Percentiles rank a stretch among this genome's conserved stretches.
These are phyloP conservation scores for Trichoderma koningii DNA, from an alignment of 2,329 filamentous ascomycete species.

Conservation along the genomic window DNA sequence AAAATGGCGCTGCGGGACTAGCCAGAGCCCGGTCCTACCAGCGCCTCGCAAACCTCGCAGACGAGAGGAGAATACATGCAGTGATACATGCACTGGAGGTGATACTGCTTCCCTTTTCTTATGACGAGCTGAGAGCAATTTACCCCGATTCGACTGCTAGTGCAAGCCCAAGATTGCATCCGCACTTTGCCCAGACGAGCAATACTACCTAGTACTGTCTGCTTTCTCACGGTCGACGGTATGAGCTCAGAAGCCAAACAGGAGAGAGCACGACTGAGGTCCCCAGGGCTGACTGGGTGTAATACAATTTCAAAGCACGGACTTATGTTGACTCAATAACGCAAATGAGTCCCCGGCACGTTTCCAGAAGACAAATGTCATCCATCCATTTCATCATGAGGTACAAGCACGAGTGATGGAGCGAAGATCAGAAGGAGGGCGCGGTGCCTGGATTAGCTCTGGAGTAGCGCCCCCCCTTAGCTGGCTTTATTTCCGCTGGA, in stretches of 20 bases:
- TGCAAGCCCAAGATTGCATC: neutral
- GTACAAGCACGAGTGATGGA: neutral
- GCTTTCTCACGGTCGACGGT: neutral
- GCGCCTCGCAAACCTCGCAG: too few species aligned
- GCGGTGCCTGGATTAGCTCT: conserved; percentile 19
- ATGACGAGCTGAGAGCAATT: conserved; percentile 17
- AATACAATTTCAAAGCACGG: neutral
- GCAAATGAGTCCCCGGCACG: neutral
- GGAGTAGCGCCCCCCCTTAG: conserved; percentile 1
- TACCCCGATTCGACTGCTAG: conserved; percentile 13
- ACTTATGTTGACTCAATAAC: neutral
- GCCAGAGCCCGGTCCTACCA: neutral
- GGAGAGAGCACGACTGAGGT: too few species aligned
- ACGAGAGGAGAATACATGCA: neutral
- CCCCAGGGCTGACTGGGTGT: too few species aligned
- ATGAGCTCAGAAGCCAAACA: too few species aligned
- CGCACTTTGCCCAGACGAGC: conserved; percentile 3
- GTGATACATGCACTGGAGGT: neutral
- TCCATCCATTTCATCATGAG: neutral
- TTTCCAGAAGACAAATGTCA: conserved; percentile 5
- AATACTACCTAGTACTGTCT: neutral
- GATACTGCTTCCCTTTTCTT: neutral
- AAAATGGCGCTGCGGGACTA: neutral
- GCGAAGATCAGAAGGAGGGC: neutral
- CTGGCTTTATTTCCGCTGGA: neutral